phyloP scores from a whole-genome alignment of 1,284 basidiomycete species.

The Leccinum fallax region DNA sequence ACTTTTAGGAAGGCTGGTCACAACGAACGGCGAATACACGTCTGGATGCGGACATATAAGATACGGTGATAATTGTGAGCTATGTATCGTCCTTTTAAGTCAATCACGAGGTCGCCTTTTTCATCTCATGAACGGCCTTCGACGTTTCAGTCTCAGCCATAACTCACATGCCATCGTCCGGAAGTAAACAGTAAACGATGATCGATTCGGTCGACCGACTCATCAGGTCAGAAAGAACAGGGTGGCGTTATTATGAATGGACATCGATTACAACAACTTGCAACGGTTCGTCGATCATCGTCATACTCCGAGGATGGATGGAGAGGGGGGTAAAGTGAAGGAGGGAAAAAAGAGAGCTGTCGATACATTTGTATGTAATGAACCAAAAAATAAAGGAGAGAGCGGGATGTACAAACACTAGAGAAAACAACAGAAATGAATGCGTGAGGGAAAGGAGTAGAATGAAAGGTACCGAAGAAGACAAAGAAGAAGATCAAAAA shows the following conservation, averaged over 20 bases:
- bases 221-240: background rate
- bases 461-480: conserved; percentile 4
- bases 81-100: background rate
- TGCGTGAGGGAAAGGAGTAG: background rate
- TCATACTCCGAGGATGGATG: conserved; percentile 7
- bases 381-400: conserved; percentile 5
- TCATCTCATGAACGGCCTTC: background rate
- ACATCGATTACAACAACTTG: conserved; percentile 10
- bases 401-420: conserved; percentile 7
- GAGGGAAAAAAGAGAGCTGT: conserved; percentile 12
- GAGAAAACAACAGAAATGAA: conserved; percentile 5
- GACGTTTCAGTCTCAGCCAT: background rate
- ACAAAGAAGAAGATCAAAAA: conserved; percentile 16
- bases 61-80: background rate
- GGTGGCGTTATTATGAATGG: background rate
- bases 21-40: background rate
- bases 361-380: conserved; percentile 27
- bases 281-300: conserved; percentile 18
- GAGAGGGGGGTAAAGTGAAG: conserved; percentile 6
- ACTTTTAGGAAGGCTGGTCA: background rate
- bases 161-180: background rate
- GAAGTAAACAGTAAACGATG: background rate
- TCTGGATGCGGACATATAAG: background rate
- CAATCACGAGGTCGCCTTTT: background rate
- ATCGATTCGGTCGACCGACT: background rate